Conservation (phyloP, 2,329 filamentous ascomycete species). For the Alternaria viburni region DNA sequence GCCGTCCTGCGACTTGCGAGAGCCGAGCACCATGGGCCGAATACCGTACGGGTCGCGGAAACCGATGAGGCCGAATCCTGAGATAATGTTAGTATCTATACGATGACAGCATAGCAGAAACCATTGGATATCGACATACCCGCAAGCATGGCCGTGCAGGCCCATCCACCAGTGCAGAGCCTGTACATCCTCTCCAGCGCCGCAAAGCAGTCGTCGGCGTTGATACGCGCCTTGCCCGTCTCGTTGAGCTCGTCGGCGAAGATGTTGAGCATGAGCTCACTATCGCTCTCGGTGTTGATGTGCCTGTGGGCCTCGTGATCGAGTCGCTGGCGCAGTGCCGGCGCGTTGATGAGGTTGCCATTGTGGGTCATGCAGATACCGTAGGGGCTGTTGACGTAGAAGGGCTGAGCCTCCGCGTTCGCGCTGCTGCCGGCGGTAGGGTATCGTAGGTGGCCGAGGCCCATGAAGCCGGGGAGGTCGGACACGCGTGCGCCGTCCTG, state of each 20-base stretch:
- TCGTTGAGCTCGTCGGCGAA: constrained; percentile 83
- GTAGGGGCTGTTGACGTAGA: constrained; percentile 87
- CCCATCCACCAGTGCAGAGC: constrained; percentile 76
- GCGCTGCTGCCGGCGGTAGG: constrained; percentile 85
- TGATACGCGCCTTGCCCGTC: constrained; percentile 81
- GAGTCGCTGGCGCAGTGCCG: constrained; percentile 71
- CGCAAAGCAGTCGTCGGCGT: constrained; percentile 77
- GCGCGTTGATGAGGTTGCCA: constrained; percentile 84
- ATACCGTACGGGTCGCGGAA: constrained; percentile 84
- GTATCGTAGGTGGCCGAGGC: constrained; percentile 84
- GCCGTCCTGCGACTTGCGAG: constrained; percentile 69
- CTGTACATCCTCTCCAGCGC: constrained; percentile 75
- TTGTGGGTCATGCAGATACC: constrained; percentile 85
- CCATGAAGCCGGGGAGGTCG: constrained; percentile 84
- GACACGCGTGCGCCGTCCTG: constrained; percentile 75
- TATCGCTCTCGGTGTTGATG: constrained; percentile 90
- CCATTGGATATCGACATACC: constrained; percentile 50
- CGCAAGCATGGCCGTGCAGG: constrained; percentile 81
- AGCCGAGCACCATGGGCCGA: constrained; percentile 80
- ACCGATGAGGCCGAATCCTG: constrained; percentile 77
- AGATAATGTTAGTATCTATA: constrained; percentile 15
- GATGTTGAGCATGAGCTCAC: constrained; percentile 85
- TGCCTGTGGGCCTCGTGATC: constrained; percentile 82
- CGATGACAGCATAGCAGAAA: not conserved
- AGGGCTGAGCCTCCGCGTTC: constrained; percentile 88